Percentiles rank a stretch among this genome's conserved stretches.
These are phyloP conservation scores for Corrigiola litoralis DNA, from an alignment of 179 eudicot genomes.

Conservation along the genomic window DNA sequence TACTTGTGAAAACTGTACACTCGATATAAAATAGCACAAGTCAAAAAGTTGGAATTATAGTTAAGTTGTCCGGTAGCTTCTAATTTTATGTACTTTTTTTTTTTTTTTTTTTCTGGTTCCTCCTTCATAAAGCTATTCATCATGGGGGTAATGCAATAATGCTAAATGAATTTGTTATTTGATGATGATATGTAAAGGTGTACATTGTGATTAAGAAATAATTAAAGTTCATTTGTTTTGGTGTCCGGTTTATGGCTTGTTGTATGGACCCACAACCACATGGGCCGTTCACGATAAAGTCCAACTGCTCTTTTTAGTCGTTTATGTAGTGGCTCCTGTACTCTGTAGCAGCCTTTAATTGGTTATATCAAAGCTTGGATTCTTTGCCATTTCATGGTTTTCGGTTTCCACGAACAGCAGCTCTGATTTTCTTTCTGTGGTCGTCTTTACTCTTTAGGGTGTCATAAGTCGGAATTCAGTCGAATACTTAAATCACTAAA, in stretches of 20 bases:
- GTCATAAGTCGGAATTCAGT: no score
- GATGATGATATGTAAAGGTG: slow-evolving; percentile 5
- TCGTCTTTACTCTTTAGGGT: neutral
- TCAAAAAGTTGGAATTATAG: neutral
- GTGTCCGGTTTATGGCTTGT: slow-evolving; percentile 3
- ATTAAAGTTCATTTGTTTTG: neutral
- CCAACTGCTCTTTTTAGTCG: slow-evolving; percentile 7
- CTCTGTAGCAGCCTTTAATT: no score
- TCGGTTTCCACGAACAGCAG: slow-evolving; percentile 9
- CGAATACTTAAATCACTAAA: no score
- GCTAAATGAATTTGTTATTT: neutral
- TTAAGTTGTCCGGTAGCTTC: neutral
- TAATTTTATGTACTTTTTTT: no score
- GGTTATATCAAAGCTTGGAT: no score
- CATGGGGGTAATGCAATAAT: neutral
- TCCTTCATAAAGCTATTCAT: neutral
- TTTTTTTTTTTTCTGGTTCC: neutral
- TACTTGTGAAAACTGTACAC: neutral
- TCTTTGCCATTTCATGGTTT: no score
- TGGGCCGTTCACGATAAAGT: slow-evolving; percentile 20
- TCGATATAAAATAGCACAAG: neutral
- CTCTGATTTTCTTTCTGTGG: slow-evolving; percentile 1
- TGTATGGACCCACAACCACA: slow-evolving; percentile 25
- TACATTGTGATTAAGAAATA: slow-evolving; percentile 7
- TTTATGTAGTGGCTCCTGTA: neutral